A percentile compares a stretch with the other conserved stretches of the same genome.
phyloP scores from a whole-genome alignment of 352 stramenopile genomes.

The Globisporangium solare region DNA sequence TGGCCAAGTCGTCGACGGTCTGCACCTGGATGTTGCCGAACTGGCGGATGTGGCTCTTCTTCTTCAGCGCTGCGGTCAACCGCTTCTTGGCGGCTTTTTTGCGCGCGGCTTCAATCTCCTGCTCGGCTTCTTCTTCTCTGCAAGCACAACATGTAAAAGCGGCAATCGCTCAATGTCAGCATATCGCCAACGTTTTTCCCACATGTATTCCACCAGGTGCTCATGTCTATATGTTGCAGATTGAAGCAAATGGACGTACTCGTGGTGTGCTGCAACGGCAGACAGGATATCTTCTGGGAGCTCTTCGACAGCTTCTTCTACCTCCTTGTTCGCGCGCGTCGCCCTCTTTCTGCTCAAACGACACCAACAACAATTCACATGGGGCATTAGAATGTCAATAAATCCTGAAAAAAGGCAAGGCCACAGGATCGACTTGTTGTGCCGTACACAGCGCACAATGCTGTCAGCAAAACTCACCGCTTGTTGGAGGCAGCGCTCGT shows the following conservation, averaged over 20 bases:
- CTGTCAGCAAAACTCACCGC: constrained; percentile 22
- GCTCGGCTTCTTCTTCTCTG: constrained; percentile 49
- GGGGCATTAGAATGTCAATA: background rate
- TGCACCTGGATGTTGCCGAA: constrained; percentile 76
- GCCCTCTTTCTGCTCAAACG: constrained; percentile 33
- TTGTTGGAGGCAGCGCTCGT: constrained; percentile 34
- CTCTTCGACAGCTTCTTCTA: constrained; percentile 29
- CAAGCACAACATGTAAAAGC: background rate
- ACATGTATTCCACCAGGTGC: too few species aligned
- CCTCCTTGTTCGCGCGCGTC: constrained; percentile 8
- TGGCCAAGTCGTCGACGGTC: constrained; percentile 46
- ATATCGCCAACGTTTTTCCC: background rate
- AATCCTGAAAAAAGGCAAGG: background rate
- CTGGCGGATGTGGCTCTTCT: constrained; percentile 67
- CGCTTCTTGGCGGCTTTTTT: constrained; percentile 21
- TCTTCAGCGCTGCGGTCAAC: constrained; percentile 18
- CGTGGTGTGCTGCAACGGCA: constrained; percentile 56
- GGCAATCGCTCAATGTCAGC: background rate
- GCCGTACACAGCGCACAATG: background rate
- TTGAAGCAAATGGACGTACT: constrained; percentile 22
- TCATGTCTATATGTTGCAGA: too few species aligned
- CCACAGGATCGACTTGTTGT: background rate
- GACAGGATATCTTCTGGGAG: constrained; percentile 61
- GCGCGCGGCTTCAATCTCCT: constrained; percentile 30
- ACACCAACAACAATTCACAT: too few species aligned